Conservation (phyloP, 306 rosid species). For the Quercus agrifolia region DNA sequence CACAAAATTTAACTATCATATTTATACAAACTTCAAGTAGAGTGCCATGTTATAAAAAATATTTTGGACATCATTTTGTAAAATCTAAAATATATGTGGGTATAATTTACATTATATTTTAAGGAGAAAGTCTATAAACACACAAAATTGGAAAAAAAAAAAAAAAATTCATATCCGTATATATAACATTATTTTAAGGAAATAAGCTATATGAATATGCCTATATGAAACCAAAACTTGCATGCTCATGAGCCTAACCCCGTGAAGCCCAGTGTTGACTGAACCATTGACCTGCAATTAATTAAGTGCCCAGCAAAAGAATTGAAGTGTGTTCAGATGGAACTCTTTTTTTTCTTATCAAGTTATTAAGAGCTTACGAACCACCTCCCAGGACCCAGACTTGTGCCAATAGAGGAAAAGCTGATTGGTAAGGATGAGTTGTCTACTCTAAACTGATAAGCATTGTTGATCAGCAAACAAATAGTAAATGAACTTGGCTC, state of each 20-base stretch:
- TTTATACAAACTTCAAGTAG: too few species aligned
- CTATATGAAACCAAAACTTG: background rate
- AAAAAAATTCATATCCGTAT: too few species aligned
- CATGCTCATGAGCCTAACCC: background rate
- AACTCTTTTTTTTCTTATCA: background rate
- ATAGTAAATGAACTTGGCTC: constrained; percentile 48
- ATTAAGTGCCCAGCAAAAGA: background rate
- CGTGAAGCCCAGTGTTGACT: background rate
- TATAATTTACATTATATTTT: too few species aligned
- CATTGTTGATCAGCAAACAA: constrained; percentile 11
- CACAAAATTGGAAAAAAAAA: too few species aligned
- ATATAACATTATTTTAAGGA: too few species aligned
- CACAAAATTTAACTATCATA: too few species aligned
- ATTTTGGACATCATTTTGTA: too few species aligned
- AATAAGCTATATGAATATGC: too few species aligned
- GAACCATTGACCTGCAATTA: background rate
- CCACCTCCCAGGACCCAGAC: background rate
- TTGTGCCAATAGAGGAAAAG: background rate
- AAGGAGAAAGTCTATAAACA: too few species aligned
- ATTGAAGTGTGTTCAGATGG: background rate
- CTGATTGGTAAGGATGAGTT: background rate
- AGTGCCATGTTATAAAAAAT: too few species aligned
- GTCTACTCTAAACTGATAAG: constrained; percentile 10
- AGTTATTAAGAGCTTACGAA: background rate
- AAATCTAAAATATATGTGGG: too few species aligned